These are phyloP conservation scores for Huntiella omanensis DNA, from an alignment of 2,329 filamentous ascomycete genomes.

Conservation along the genomic window DNA sequence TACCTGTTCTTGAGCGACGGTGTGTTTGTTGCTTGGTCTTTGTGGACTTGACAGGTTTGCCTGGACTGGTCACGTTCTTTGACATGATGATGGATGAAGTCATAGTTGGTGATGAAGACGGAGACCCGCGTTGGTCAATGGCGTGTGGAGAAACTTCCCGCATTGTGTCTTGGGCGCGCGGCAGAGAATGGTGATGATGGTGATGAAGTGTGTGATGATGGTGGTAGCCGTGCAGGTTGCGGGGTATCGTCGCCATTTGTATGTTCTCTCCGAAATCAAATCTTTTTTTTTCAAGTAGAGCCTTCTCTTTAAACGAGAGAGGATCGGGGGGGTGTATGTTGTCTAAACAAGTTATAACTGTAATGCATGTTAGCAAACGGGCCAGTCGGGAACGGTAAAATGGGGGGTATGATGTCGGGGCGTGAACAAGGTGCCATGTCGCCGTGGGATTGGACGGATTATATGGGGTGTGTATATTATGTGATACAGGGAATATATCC, in stretches of 20 bases:
- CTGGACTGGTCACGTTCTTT: constrained; percentile 20
- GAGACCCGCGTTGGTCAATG: too few species aligned
- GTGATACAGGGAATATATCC: too few species aligned
- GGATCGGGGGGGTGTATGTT: too few species aligned
- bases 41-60: constrained; percentile 28
- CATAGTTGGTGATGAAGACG: too few species aligned
- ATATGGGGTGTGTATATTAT: too few species aligned
- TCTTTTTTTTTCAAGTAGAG: background rate
- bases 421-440: too few species aligned
- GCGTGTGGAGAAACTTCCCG: too few species aligned
- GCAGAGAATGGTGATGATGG: constrained; percentile 21
- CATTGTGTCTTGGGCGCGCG: constrained; percentile 34
- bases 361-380: background rate
- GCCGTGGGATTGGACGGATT: too few species aligned
- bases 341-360: background rate
- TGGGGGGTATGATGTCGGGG: too few species aligned
- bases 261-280: constrained; percentile 17
- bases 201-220: constrained; percentile 15
- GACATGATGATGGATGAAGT: constrained; percentile 40
- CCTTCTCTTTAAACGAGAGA: too few species aligned
- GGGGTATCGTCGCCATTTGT: constrained; percentile 51
- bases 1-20: constrained; percentile 75
- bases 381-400: too few species aligned
- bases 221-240: constrained; percentile 33
- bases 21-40: constrained; percentile 75